Evolutionary conservation across 257 asterid species (phyloP).

Genomic region (Solanum infundibuliforme): DNA sequence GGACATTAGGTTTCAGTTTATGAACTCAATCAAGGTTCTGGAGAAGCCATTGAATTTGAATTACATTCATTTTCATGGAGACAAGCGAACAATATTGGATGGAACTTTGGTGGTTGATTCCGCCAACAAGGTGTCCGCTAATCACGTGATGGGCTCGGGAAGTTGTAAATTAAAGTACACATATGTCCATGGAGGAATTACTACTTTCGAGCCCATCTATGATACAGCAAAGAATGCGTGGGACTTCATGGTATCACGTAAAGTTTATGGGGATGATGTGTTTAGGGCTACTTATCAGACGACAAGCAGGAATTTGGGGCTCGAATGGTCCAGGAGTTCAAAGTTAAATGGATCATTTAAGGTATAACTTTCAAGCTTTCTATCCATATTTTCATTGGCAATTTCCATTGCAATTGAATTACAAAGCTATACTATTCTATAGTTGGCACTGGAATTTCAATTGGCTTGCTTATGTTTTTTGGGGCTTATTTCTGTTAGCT

Average conservation of each 20-base stretch:
- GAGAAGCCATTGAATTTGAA: constrained; percentile 80
- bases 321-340: constrained; percentile 78
- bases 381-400: background rate
- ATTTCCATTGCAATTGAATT: background rate
- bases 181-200: constrained; percentile 59
- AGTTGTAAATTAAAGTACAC: constrained; percentile 68
- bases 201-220: constrained; percentile 76
- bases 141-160: constrained; percentile 66
- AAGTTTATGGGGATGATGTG: constrained; percentile 56
- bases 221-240: constrained; percentile 69
- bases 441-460: background rate
- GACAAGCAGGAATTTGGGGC: constrained; percentile 62
- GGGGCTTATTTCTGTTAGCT: background rate
- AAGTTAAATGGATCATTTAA: constrained; percentile 65
- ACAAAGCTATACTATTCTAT: background rate
- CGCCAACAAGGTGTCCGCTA: constrained; percentile 76
- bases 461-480: background rate
- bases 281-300: constrained; percentile 80
- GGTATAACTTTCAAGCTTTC: constrained; percentile 30
- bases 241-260: constrained; percentile 71
- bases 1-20: constrained; percentile 87
- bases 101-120: constrained; percentile 77
- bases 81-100: constrained; percentile 52
- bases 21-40: constrained; percentile 57
- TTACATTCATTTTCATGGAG: constrained; percentile 62